A percentile compares a stretch with the other conserved stretches of the same genome.
phyloP scores from a whole-genome alignment of 1,284 basidiomycete genomes.

The Austropuccinia psidii region DNA sequence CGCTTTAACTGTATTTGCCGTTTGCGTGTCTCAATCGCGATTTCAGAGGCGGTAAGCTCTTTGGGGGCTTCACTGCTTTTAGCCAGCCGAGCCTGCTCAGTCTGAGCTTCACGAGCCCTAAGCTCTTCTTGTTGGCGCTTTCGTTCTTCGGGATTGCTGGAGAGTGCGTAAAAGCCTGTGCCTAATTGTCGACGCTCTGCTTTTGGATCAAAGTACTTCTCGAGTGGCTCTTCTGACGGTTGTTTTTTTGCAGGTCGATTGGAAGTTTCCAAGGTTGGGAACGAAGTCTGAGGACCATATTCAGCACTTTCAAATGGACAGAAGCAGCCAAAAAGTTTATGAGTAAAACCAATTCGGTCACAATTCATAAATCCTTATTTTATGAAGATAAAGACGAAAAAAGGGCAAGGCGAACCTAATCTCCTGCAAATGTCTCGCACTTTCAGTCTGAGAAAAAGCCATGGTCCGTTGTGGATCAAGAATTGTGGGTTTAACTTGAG shows the following conservation, averaged over 20 bases:
- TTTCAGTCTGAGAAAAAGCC: slow-evolving; percentile 18
- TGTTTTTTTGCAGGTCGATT: not conserved
- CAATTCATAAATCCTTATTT: not conserved
- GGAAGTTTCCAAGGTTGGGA: not conserved
- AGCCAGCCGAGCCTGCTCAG: not conserved
- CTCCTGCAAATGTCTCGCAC: not conserved
- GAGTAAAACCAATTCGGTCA: not conserved
- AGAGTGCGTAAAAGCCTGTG: slow-evolving; percentile 1
- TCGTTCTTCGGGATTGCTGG: slow-evolving; percentile 12
- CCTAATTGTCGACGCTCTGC: slow-evolving; percentile 17
- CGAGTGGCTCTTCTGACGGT: slow-evolving; percentile 1
- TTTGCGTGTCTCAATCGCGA: not conserved
- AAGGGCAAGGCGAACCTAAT: not conserved
- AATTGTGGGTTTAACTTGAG: not conserved
- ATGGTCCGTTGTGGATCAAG: slow-evolving; percentile 19
- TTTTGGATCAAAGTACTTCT: slow-evolving; percentile 24
- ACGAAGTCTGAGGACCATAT: slow-evolving; percentile 18
- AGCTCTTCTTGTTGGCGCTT: slow-evolving; percentile 12
- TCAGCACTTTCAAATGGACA: slow-evolving; percentile 3
- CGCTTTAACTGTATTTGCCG: not conserved
- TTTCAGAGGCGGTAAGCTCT: not conserved
- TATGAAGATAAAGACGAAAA: not conserved
- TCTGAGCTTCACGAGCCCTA: not conserved
- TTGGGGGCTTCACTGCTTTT: not conserved
- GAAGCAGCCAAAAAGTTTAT: not conserved